Evolutionary conservation across 1,139 yeast species (phyloP), one percentile per base, ranked within the genome.

Genomic region (Hyphopichia khmerensis): DNA sequence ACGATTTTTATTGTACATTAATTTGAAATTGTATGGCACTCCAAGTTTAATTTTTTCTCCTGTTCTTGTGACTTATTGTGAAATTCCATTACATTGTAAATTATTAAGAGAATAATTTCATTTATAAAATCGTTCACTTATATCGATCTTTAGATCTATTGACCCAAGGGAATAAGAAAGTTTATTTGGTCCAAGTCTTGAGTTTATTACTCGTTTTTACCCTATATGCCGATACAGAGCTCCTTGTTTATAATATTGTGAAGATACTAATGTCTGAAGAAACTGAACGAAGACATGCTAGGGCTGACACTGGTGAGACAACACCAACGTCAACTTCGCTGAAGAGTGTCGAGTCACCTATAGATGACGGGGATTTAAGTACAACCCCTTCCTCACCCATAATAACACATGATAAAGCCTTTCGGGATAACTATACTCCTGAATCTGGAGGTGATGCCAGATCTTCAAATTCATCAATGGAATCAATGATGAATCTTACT

Each of bases 381-480:
- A 35, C 44, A 24, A 41, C 46, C 31, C 46, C 49, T 3, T 43
- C 43, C 27, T 42, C 47, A 17, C 49, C 48, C 4, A 35, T 15
- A 29, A 34, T 40, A 4, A 16, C 43, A 13, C 39, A 26, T 42
- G 33, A 36, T 17, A 37, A 35, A 23, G 19, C 26, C 15, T 33
- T 41, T 18, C 37, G 39, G 11, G 19, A 35, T 18, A 44, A 35
- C 39, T 13, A 41, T 46, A 4, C 50, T 53, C 10, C 5, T 42
- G 49, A 27, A 51, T 62, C 10, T 63, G 64, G 8, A 3, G n/a
- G n/a, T 26, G 11, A 11, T 26, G 29, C 4, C 9, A 53, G 53
- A 40, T 63, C 64, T 43, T 66, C 66, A 11, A 46, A 57, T 32
- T 56, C 64, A 2, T 49, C 60, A 18, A 33, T 47, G 11, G 53